Evolutionary conservation across 2,329 filamentous ascomycete species (phyloP).

Genomic region (Fusarium albosuccineum): DNA sequence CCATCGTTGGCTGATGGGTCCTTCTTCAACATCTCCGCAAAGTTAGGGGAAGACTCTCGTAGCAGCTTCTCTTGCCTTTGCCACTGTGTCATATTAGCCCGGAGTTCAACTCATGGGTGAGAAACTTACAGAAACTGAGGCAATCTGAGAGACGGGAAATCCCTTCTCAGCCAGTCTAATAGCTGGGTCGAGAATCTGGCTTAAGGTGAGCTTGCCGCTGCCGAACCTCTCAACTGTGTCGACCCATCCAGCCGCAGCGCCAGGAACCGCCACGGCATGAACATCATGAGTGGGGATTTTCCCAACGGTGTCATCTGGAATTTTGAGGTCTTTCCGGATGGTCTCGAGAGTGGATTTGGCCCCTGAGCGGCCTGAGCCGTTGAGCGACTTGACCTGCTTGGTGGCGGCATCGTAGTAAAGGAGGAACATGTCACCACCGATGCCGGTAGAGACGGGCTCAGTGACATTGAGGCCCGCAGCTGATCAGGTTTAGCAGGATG

Average conservation of each 20-base stretch:
- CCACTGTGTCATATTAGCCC: conserved; percentile 72
- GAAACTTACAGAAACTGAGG: conserved; percentile 73
- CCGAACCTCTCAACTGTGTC: conserved; percentile 91
- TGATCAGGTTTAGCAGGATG: conserved; percentile 49
- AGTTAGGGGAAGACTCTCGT: conserved; percentile 84
- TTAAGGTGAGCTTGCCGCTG: conserved; percentile 83
- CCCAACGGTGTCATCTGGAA: conserved; percentile 67
- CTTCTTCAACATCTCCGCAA: conserved; percentile 85
- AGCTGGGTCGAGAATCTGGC: conserved; percentile 84
- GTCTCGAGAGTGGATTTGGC: conserved; percentile 76
- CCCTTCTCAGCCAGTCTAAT: conserved; percentile 89
- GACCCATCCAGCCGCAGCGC: conserved; percentile 92
- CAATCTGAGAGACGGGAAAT: conserved; percentile 88
- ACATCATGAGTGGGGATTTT: conserved; percentile 81
- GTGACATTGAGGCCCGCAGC: conserved; percentile 94
- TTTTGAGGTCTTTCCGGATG: conserved; percentile 76
- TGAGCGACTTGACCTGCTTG: conserved; percentile 85
- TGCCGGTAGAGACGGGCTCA: conserved; percentile 92
- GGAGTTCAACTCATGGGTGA: not conserved
- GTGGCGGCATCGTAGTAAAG: conserved; percentile 89
- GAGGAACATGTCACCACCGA: conserved; percentile 97
- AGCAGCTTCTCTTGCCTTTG: conserved; percentile 71
- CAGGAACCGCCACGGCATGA: conserved; percentile 88
- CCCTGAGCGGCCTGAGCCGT: conserved; percentile 90
- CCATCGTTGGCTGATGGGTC: conserved; percentile 77